These are phyloP conservation scores for Alloteropsis angusta DNA, from an alignment of 202 grass and related monocot genomes.

Conservation along the genomic window DNA sequence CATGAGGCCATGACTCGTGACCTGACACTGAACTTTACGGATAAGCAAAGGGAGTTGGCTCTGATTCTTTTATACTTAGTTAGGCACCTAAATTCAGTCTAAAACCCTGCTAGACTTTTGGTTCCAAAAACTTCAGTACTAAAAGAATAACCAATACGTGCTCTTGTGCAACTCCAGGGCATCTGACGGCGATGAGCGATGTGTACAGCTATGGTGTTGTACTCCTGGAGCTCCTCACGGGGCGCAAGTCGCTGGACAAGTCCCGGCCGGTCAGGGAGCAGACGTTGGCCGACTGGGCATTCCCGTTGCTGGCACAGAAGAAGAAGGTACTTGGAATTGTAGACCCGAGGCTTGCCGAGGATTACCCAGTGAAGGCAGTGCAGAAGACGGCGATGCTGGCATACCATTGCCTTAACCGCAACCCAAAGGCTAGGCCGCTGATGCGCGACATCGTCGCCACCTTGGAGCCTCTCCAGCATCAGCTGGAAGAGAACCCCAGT, in stretches of 20 bases:
- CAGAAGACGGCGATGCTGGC: constrained; percentile 69
- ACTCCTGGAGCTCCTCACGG: constrained; percentile 72
- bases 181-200: constrained; percentile 89
- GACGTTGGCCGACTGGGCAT: constrained; percentile 66
- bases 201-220: constrained; percentile 93
- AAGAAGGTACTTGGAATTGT: constrained; percentile 68
- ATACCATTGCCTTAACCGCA: constrained; percentile 71
- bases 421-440: constrained; percentile 76
- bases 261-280: constrained; percentile 60
- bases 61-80: not conserved
- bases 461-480: constrained; percentile 62
- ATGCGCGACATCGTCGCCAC: constrained; percentile 74
- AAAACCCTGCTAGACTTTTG: not conserved
- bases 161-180: constrained; percentile 33
- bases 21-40: not conserved
- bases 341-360: constrained; percentile 43
- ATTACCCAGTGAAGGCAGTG: constrained; percentile 64
- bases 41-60: not conserved
- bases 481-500: constrained; percentile 19
- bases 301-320: constrained; percentile 46
- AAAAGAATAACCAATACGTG: not conserved
- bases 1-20: not conserved
- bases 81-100: not conserved
- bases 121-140: not conserved
- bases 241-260: constrained; percentile 64